These are phyloP conservation scores for Colletotrichum cordylinicola DNA, from an alignment of 2,329 filamentous ascomycete genomes.

Conservation along the genomic window DNA sequence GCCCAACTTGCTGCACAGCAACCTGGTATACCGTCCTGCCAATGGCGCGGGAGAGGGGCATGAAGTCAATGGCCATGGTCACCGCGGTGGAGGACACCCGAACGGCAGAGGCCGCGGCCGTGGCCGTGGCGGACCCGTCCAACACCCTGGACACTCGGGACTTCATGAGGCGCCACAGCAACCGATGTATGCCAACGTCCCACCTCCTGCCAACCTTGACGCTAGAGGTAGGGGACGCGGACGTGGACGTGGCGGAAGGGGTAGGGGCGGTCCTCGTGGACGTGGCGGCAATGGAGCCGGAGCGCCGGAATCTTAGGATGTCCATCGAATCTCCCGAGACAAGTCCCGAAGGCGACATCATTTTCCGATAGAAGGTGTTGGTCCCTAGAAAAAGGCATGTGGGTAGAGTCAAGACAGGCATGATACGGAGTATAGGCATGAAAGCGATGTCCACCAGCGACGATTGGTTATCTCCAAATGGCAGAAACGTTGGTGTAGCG, in stretches of 20 bases:
- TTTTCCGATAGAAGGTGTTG: constrained; percentile 12
- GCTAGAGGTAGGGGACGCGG: constrained; percentile 45
- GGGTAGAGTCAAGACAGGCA: not conserved
- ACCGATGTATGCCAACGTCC: constrained; percentile 57
- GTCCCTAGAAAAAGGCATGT: not conserved
- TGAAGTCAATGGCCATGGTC: constrained; percentile 31
- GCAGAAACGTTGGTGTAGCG: not conserved
- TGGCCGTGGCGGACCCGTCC: constrained; percentile 17
- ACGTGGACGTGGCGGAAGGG: constrained; percentile 30
- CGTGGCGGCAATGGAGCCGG: constrained; percentile 32
- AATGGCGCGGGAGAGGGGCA: constrained; percentile 32
- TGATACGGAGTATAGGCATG: not conserved
- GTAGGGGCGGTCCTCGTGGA: constrained; percentile 38
- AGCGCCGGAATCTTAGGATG: not conserved
- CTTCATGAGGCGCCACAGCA: constrained; percentile 24
- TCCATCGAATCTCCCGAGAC: not conserved
- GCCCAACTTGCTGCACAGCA: constrained; percentile 56
- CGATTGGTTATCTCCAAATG: not conserved
- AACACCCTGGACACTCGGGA: constrained; percentile 6
- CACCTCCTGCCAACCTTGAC: constrained; percentile 65
- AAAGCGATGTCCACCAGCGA: not conserved
- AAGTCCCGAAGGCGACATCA: not conserved
- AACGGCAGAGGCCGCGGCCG: constrained; percentile 14
- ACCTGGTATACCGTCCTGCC: constrained; percentile 54
- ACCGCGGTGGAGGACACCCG: constrained; percentile 27